Conservation (phyloP, 768 basidiomycete genomes). For the Leccinum aurantiacum region DNA sequence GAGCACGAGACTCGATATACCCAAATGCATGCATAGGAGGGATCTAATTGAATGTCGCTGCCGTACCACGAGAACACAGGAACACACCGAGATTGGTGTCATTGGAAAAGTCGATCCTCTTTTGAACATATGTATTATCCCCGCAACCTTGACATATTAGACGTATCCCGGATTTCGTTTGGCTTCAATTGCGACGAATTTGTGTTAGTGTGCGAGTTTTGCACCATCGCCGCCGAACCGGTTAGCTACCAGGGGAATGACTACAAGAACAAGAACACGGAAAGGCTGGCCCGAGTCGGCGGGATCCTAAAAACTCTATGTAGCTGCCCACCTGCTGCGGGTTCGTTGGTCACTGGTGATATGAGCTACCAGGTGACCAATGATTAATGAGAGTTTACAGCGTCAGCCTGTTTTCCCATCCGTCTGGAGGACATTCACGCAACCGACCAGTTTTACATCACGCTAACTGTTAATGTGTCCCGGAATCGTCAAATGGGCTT, state of each 20-base stretch:
- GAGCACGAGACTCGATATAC: constrained; percentile 1
- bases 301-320: constrained; percentile 31
- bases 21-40: constrained; percentile 2
- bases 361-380: constrained; percentile 22
- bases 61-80: constrained; percentile 6
- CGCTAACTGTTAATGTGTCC: constrained; percentile 28
- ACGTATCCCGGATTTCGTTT: constrained; percentile 1
- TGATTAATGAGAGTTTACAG: constrained; percentile 10
- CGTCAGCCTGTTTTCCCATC: constrained; percentile 26
- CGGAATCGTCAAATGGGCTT: constrained; percentile 20
- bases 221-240: neutral
- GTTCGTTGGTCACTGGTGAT: constrained; percentile 6
- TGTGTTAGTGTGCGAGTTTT: constrained; percentile 4
- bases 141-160: constrained; percentile 2
- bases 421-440: constrained; percentile 16
- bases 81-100: constrained; percentile 4
- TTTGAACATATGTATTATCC: constrained; percentile 5
- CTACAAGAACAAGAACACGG: neutral
- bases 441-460: constrained; percentile 37
- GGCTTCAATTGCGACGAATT: constrained; percentile 8
- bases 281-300: constrained; percentile 8
- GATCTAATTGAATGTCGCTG: constrained; percentile 6
- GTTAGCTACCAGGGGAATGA: constrained; percentile 4
- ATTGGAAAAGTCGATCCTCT: neutral
- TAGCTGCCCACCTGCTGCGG: constrained; percentile 19